Conservation (phyloP, 352 stramenopile species). For the Pythium diclinum region DNA sequence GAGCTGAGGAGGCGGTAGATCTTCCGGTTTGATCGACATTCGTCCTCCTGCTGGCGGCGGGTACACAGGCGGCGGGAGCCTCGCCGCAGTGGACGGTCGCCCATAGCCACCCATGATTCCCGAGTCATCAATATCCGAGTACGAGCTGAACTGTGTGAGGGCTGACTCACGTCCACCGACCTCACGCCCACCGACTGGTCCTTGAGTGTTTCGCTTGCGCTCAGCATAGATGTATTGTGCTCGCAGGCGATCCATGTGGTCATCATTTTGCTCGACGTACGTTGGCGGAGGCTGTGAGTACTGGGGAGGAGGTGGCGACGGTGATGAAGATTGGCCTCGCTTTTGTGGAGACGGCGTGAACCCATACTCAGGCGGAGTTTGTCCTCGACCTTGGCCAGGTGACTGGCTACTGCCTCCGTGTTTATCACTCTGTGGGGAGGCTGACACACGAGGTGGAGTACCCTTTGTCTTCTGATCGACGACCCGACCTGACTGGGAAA, state of each 20-base stretch:
- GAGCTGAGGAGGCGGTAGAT: conserved; percentile 43
- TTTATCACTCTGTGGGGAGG: conserved; percentile 23
- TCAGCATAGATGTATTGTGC: conserved; percentile 72
- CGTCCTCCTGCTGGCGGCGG: neutral
- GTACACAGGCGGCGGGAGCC: neutral
- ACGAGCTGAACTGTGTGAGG: conserved; percentile 46
- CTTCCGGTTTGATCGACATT: neutral
- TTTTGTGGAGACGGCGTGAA: neutral
- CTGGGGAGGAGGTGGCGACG: neutral
- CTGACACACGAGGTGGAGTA: neutral
- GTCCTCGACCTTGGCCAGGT: conserved; percentile 6
- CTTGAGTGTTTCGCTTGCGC: conserved; percentile 46
- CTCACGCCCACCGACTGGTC: conserved; percentile 20
- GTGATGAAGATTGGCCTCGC: neutral
- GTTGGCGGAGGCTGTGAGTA: conserved; percentile 35
- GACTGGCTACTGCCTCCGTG: conserved; percentile 25
- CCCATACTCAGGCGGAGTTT: neutral
- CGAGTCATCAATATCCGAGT: conserved; percentile 71
- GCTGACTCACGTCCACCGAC: conserved; percentile 29
- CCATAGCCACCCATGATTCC: conserved; percentile 33
- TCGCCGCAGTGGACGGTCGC: neutral
- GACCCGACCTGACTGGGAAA: conserved; percentile 32
- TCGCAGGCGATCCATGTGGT: conserved; percentile 41
- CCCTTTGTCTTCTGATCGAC: conserved; percentile 7
- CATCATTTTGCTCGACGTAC: conserved; percentile 29